phyloP scores from a whole-genome alignment of 371 early-diverging fungal genomes.

The Quaeritorhiza haematococci region DNA sequence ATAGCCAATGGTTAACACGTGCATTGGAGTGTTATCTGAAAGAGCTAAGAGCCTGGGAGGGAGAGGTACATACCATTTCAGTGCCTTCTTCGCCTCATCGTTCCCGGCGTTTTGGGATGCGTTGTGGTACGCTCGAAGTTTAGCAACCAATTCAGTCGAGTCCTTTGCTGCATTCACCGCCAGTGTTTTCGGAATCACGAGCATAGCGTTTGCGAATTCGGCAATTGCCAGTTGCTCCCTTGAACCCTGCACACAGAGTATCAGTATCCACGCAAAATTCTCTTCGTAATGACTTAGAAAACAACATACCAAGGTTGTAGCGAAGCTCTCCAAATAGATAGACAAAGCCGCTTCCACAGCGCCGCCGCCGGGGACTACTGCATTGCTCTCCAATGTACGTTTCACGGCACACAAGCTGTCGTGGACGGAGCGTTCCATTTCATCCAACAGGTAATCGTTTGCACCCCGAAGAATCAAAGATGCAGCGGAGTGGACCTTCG shows the following conservation, averaged over 20 bases:
- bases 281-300: no score
- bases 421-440: conserved; percentile 99
- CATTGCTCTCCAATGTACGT: conserved; percentile 95
- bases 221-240: conserved; percentile 98
- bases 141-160: conserved; percentile 93
- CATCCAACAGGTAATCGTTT: conserved; percentile 98
- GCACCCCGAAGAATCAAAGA: conserved; percentile 98
- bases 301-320: conserved; percentile 72
- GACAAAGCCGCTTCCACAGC: conserved; percentile 97
- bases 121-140: conserved; percentile 92
- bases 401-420: conserved; percentile 98
- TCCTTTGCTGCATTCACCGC: conserved; percentile 99
- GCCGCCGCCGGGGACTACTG: conserved; percentile 99
- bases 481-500: conserved; percentile 82
- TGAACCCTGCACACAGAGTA: conserved; percentile 42
- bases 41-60: background rate
- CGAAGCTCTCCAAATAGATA: conserved; percentile 97
- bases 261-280: background rate
- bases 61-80: conserved; percentile 64
- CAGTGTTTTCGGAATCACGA: conserved; percentile 97
- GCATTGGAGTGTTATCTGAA: background rate
- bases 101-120: conserved; percentile 60
- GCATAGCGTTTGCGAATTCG: conserved; percentile 95
- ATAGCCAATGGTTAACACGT: background rate
- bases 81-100: conserved; percentile 61